Evolutionary conservation across 2,329 filamentous ascomycete species (phyloP).

Genomic region (Epichloe festucae): DNA sequence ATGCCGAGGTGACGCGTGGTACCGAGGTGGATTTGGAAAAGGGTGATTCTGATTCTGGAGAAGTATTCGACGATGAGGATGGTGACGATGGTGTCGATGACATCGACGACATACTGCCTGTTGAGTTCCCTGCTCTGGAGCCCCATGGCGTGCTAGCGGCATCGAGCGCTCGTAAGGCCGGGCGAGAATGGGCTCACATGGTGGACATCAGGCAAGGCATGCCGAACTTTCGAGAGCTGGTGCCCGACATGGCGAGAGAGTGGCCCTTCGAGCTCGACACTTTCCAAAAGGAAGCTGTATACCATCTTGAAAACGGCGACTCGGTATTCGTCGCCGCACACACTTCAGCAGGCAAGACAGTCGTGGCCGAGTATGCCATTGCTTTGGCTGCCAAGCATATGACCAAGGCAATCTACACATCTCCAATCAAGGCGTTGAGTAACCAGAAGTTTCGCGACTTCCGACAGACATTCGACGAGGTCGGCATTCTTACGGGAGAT

Average conservation of each 20-base stretch:
- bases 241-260: slow-evolving; percentile 89
- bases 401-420: slow-evolving; percentile 99
- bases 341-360: slow-evolving; percentile 94
- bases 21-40: slow-evolving; percentile 15
- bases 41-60: slow-evolving; percentile 13
- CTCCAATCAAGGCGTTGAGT: slow-evolving; percentile 93
- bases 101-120: slow-evolving; percentile 76
- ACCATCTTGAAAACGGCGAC: slow-evolving; percentile 90
- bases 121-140: slow-evolving; percentile 86
- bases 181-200: slow-evolving; percentile 94
- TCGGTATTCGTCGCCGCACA: slow-evolving; percentile 97
- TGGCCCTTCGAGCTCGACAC: slow-evolving; percentile 97
- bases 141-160: slow-evolving; percentile 66
- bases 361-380: slow-evolving; percentile 96
- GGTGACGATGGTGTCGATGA: slow-evolving; percentile 48
- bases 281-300: slow-evolving; percentile 97
- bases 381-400: slow-evolving; percentile 94
- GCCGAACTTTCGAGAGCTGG: slow-evolving; percentile 83
- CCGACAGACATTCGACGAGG: slow-evolving; percentile 78
- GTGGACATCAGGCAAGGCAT: slow-evolving; percentile 90
- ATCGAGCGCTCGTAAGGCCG: slow-evolving; percentile 58
- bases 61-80: slow-evolving; percentile 24
- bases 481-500: slow-evolving; percentile 92
- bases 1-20: slow-evolving; percentile 16
- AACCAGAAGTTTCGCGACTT: slow-evolving; percentile 99